Base-by-base conservation (phyloP, 306 rosid genomes). In the Vigna trinervia region DNA sequence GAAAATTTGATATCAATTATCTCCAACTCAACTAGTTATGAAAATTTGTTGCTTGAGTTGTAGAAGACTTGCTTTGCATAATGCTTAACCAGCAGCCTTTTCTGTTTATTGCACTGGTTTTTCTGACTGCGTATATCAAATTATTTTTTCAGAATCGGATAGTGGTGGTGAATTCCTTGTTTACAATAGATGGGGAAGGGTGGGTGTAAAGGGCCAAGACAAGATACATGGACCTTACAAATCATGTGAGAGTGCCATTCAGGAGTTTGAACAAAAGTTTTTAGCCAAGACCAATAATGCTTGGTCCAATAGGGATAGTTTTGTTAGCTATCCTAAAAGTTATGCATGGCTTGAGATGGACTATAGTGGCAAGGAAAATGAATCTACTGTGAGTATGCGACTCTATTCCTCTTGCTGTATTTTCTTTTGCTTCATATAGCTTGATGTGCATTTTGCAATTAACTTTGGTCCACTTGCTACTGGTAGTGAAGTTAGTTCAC, bases 261-360 rank as follows among this genome's bases (percentile, higher is more conserved):
- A 32, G 43, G 97, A 89, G 74, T 92, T 95, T 80, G 87, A 88
- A 72, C 74, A 81, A 34, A 95, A 89, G 77, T 95, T 92, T 84
- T 81, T 71, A 19, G 87, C 89, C 32, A 92, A 95, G 88, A 90
- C 99, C 61, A 89, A 73, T 83, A 95, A 95, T 77, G 47, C 68
- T 19, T 95, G 99, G 99, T 86, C 87, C 8, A 5, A 80, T 76
- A 84, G 99, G 80, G 86, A 77, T 17, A 74, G 39, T 12, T 90
- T 95, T 58, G 54, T 87, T 78, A 83, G 69, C 84, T 53, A 88
- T 80, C 92, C 93, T 11, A 88, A 82, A 80, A 41, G 85, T 78
- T 90, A 95, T 82, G 86, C 86, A 48, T 92, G 94, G 99, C 79
- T 95, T 82, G 97, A 95, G 82, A 92, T 95, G 97, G 99, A 95